Conservation (phyloP, 257 asterid genomes). For the Salvia splendens region DNA sequence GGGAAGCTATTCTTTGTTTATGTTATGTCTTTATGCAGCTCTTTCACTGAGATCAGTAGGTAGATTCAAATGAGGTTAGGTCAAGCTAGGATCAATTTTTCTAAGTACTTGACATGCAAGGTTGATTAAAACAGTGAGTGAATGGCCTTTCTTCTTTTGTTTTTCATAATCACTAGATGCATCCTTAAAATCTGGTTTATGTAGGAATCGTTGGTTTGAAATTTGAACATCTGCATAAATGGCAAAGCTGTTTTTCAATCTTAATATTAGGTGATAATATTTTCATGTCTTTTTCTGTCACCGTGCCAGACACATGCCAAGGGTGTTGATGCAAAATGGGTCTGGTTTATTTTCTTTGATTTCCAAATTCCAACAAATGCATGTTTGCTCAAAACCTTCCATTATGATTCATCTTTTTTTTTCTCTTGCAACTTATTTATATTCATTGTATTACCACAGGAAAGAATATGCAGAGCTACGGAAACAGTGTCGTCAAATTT, state of each 20-base stretch:
- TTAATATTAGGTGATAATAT: not conserved
- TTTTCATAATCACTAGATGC: not conserved
- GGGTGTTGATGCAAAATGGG: conserved; percentile 8
- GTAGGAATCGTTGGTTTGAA: not conserved
- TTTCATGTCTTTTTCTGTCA: not conserved
- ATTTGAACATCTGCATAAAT: not conserved
- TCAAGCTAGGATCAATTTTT: not conserved
- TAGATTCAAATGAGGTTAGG: not conserved
- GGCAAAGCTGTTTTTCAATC: conserved; percentile 8
- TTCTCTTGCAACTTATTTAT: conserved; percentile 18
- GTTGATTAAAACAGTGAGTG: conserved; percentile 1
- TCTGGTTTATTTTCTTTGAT: not conserved
- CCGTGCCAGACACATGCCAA: not conserved
- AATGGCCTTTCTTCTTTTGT: not conserved
- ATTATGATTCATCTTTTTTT: conserved; percentile 6
- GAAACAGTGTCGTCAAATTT: conserved; percentile 62
- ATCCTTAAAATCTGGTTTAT: not conserved
- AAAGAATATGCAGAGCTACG: conserved; percentile 63
- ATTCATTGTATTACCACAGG: conserved; percentile 44
- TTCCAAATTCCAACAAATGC: not conserved
- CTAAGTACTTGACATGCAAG: not conserved
- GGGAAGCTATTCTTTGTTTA: not conserved
- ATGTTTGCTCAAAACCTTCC: not conserved
- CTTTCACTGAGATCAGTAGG: conserved; percentile 9
- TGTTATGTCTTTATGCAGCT: not conserved